Conservation (phyloP, 2,329 filamentous ascomycete genomes). For the Sporothrix euskadiensis region DNA sequence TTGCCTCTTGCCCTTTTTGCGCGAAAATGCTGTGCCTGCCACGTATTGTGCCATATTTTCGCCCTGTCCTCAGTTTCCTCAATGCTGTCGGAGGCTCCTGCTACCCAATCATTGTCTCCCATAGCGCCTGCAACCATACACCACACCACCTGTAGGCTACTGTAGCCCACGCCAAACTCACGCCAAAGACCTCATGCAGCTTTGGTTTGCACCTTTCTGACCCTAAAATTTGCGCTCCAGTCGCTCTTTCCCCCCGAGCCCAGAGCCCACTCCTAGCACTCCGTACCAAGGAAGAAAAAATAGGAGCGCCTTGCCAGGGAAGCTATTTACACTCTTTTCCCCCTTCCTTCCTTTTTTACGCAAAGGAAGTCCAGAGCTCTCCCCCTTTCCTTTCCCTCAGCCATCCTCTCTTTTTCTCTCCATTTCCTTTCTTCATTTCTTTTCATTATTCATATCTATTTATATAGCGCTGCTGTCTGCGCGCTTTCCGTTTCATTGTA, state of each 20-base stretch:
- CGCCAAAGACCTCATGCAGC: neutral
- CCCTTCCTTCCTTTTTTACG: neutral
- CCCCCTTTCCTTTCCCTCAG: neutral
- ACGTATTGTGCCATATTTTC: slow-evolving; percentile 1
- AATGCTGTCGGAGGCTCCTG: neutral
- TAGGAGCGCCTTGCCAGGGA: neutral
- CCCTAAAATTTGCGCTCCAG: neutral
- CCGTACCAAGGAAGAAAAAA: neutral
- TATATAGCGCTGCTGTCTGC: slow-evolving; percentile 1
- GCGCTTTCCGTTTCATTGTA: neutral
- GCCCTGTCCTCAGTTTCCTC: neutral
- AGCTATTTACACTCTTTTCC: slow-evolving; percentile 20
- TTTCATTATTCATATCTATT: neutral
- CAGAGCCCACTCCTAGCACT: neutral
- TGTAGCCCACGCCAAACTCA: no score
- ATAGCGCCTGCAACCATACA: slow-evolving; percentile 12
- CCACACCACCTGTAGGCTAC: neutral
- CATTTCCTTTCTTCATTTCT: neutral
- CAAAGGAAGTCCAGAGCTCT: neutral
- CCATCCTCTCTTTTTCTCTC: neutral
- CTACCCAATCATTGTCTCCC: slow-evolving; percentile 1
- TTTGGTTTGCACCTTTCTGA: slow-evolving; percentile 15
- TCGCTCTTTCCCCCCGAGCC: slow-evolving; percentile 17
- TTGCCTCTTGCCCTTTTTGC: slow-evolving; percentile 15
- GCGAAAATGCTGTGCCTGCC: slow-evolving; percentile 17